Conservation (phyloP, 768 basidiomycete genomes). For the Collybia sordida region DNA sequence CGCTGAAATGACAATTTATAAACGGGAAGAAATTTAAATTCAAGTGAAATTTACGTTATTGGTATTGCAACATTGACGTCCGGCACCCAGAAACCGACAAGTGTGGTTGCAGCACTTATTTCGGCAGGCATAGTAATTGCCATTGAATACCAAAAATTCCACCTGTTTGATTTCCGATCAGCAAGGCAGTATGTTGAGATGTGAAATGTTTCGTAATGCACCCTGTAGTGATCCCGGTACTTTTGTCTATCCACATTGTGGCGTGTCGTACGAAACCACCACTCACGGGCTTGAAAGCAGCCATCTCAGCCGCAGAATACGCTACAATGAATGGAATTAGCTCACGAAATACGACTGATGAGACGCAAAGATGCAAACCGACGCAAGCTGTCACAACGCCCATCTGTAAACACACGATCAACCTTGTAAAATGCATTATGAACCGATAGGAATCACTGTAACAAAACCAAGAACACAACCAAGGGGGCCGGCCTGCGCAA, state of each 20-base stretch:
- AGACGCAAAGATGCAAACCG: constrained; percentile 12
- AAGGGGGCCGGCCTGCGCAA: constrained; percentile 53
- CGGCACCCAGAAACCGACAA: constrained; percentile 39
- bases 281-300: constrained; percentile 57
- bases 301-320: constrained; percentile 45
- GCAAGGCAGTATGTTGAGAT: too few species aligned
- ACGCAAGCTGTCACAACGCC: constrained; percentile 29
- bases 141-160: constrained; percentile 44
- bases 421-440: neutral
- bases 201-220: constrained; percentile 1
- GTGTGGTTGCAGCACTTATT: constrained; percentile 49
- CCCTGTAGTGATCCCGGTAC: constrained; percentile 27
- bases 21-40: constrained; percentile 4
- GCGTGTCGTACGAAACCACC: constrained; percentile 56
- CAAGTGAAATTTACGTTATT: constrained; percentile 19
- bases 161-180: constrained; percentile 11
- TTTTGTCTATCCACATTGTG: constrained; percentile 49
- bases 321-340: constrained; percentile 14
- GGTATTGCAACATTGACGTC: constrained; percentile 19
- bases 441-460: constrained; percentile 33
- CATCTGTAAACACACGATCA: constrained; percentile 20
- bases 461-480: constrained; percentile 47
- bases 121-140: constrained; percentile 47
- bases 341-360: neutral
- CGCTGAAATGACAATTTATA: constrained; percentile 15